Evolutionary conservation across 2,329 filamentous ascomycete genomes (phyloP).

Genomic region (Exophiala aquamarina): DNA sequence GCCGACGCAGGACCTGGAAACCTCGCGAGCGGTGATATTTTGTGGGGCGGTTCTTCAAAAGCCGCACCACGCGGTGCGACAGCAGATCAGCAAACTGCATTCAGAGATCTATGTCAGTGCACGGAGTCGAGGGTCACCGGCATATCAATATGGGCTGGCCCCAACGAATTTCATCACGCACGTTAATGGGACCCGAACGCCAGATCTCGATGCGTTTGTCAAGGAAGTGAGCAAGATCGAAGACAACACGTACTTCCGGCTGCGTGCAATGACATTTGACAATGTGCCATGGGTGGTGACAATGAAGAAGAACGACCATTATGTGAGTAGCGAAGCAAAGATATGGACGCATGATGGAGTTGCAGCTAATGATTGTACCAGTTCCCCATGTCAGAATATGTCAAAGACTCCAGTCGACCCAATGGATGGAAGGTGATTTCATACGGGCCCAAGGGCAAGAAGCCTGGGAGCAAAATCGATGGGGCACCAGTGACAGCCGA

Average conservation of each 20-base stretch:
- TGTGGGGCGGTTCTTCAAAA: slow-evolving; percentile 91
- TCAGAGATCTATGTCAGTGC: slow-evolving; percentile 96
- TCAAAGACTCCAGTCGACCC: slow-evolving; percentile 54
- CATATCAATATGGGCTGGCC: slow-evolving; percentile 87
- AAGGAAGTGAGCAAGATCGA: slow-evolving; percentile 80
- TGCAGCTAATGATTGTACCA: slow-evolving; percentile 28
- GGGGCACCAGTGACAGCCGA: slow-evolving; percentile 46
- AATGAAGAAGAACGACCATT: slow-evolving; percentile 99
- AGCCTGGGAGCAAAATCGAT: slow-evolving; percentile 37
- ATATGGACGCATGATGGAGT: background rate
- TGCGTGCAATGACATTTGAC: slow-evolving; percentile 97
- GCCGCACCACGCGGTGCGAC: slow-evolving; percentile 91
- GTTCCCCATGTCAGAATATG: slow-evolving; percentile 66
- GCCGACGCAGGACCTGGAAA: slow-evolving; percentile 86
- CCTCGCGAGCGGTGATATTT: slow-evolving; percentile 86
- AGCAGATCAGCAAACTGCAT: slow-evolving; percentile 95
- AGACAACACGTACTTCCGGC: slow-evolving; percentile 96
- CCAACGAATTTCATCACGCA: slow-evolving; percentile 98
- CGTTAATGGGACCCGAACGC: slow-evolving; percentile 85
- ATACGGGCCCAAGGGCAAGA: slow-evolving; percentile 48
- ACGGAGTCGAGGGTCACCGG: slow-evolving; percentile 75
- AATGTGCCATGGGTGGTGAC: slow-evolving; percentile 99
- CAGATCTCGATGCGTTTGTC: slow-evolving; percentile 78
- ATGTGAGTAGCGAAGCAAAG: no score
- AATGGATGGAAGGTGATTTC: slow-evolving; percentile 60